These are phyloP conservation scores for Termitomyces sp. DNA, from an alignment of 768 basidiomycete species.

Conservation along the genomic window DNA sequence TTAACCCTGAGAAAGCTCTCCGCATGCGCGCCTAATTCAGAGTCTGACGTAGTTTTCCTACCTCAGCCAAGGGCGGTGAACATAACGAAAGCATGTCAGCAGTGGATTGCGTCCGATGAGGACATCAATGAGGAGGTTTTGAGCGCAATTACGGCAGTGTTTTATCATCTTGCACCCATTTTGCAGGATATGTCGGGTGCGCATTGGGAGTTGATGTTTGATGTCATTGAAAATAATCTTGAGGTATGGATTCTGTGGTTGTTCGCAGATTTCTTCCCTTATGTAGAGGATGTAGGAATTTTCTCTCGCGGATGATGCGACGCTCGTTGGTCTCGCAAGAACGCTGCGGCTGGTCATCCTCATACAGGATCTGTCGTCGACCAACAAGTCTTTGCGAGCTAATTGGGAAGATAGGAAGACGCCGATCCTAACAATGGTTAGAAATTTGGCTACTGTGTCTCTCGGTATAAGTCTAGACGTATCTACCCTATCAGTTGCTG, in stretches of 20 bases:
- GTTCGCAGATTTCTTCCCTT: background rate
- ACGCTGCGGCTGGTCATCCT: conserved; percentile 62
- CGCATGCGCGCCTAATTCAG: conserved; percentile 69
- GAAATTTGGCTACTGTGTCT: conserved; percentile 50
- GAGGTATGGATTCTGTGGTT: conserved; percentile 49
- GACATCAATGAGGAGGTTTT: conserved; percentile 77
- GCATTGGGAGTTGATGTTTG: conserved; percentile 94
- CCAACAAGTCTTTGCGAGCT: conserved; percentile 71
- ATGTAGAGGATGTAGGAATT: conserved; percentile 40
- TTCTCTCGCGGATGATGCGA: conserved; percentile 50
- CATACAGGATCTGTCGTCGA: conserved; percentile 62
- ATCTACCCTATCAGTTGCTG: background rate
- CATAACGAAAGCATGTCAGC: conserved; percentile 75
- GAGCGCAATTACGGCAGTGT: conserved; percentile 68
- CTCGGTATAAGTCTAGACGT: conserved; percentile 32
- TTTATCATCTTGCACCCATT: conserved; percentile 76
- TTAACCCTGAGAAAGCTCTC: conserved; percentile 61
- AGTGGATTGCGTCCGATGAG: conserved; percentile 67
- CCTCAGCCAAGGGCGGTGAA: conserved; percentile 84
- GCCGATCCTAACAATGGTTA: conserved; percentile 50
- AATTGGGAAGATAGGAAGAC: conserved; percentile 60
- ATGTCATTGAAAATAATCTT: conserved; percentile 81
- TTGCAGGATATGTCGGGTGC: conserved; percentile 80
- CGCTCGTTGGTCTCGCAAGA: conserved; percentile 60
- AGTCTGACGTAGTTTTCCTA: conserved; percentile 80